A percentile compares a stretch with the other conserved stretches of the same genome.
Conservation (phyloP, 331 rosid species). For the Malus hybrid region DNA sequence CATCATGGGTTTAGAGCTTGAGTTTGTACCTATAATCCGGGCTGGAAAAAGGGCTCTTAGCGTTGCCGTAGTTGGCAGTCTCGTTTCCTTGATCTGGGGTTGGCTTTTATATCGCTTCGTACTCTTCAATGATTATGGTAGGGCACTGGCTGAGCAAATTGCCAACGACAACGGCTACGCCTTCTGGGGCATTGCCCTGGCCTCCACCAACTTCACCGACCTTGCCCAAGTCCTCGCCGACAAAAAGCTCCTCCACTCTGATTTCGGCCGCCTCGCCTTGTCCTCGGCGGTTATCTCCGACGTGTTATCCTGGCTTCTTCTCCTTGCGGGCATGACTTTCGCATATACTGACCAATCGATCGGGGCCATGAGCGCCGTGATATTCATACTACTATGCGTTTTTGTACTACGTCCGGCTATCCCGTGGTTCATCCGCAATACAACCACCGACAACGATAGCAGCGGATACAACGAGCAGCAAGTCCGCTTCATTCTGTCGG, state of each 20-base stretch:
- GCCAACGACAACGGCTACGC: neutral
- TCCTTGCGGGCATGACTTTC: neutral
- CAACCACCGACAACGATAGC: neutral
- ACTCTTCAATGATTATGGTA: neutral
- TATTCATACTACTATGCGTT: neutral
- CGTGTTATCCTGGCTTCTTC: conserved; percentile 29
- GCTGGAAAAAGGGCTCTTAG: conserved; percentile 27
- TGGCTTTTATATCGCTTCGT: conserved; percentile 20
- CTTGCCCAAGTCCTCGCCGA: conserved; percentile 27
- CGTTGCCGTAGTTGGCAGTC: conserved; percentile 18
- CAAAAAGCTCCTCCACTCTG: conserved; percentile 49
- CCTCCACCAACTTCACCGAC: conserved; percentile 15
- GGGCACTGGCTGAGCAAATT: neutral
- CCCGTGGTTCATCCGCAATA: conserved; percentile 12
- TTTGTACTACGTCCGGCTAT: conserved; percentile 26
- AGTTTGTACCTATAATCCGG: conserved; percentile 23
- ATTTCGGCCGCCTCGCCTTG: conserved; percentile 45
- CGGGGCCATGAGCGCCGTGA: neutral
- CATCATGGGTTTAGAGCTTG: conserved; percentile 47
- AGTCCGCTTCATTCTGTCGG: neutral
- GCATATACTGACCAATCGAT: too few relatives aligned
- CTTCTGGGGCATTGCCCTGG: conserved; percentile 19
- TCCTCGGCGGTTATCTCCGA: conserved; percentile 48
- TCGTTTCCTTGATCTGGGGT: conserved; percentile 29
- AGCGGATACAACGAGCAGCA: conserved; percentile 24